Conservation (phyloP, 2,329 filamentous ascomycete genomes). For the Monilinia polystroma region DNA sequence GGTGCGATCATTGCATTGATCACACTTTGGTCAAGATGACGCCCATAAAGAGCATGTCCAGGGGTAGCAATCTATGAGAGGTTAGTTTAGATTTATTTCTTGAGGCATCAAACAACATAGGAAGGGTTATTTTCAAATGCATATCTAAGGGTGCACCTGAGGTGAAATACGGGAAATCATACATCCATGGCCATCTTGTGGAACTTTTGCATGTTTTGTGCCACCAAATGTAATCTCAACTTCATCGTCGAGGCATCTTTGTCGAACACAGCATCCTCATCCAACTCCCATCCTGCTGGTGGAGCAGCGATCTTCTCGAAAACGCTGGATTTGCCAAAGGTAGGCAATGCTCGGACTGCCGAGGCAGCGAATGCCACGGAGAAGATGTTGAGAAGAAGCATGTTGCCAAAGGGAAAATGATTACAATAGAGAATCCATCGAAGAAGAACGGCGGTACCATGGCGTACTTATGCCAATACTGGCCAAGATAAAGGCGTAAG, state of each 20-base stretch:
- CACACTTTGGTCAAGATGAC: constrained; percentile 51
- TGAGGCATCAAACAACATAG: neutral
- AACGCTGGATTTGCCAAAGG: constrained; percentile 28
- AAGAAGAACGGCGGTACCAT: constrained; percentile 3
- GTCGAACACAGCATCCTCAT: constrained; percentile 30
- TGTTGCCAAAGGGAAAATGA: constrained; percentile 20
- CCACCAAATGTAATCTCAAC: constrained; percentile 35
- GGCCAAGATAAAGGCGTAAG: constrained; percentile 17
- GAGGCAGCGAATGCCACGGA: constrained; percentile 19
- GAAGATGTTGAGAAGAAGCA: constrained; percentile 22
- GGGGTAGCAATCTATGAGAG: constrained; percentile 43
- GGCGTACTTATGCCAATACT: constrained; percentile 22
- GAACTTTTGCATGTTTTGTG: constrained; percentile 38
- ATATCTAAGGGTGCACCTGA: neutral
- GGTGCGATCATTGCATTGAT: constrained; percentile 55
- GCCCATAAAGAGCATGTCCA: constrained; percentile 53
- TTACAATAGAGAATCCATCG: constrained; percentile 7
- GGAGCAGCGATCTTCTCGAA: constrained; percentile 33
- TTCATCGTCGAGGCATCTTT: constrained; percentile 34
- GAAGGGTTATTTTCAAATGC: constrained; percentile 2
- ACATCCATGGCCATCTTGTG: constrained; percentile 38
- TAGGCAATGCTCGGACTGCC: constrained; percentile 22
- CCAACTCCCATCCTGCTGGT: constrained; percentile 34
- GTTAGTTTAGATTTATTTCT: constrained; percentile 16
- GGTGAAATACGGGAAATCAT: constrained; percentile 10